phyloP scores from a whole-genome alignment of 1,284 basidiomycete genomes.

The Malassezia japonica region DNA sequence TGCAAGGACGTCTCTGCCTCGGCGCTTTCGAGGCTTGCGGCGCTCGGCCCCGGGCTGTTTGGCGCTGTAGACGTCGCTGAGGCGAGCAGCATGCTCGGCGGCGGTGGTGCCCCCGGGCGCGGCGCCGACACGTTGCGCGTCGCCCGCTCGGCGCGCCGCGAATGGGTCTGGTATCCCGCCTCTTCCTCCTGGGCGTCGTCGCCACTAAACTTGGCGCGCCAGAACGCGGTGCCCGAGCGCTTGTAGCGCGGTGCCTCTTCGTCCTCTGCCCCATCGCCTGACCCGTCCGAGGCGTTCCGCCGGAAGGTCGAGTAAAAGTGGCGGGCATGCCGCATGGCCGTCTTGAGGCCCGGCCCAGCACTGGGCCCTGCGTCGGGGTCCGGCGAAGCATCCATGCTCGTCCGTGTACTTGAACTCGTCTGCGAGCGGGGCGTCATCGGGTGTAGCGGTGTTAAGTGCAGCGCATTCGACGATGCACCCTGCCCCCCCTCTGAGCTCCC shows the following conservation, averaged over 20 bases:
- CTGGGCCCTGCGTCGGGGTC: neutral
- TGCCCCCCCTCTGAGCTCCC: neutral
- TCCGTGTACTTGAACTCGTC: neutral
- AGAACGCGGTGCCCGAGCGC: neutral
- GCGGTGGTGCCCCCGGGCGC: no score
- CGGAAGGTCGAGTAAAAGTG: conserved; percentile 9
- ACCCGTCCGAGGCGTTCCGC: neutral
- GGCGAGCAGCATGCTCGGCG: no score
- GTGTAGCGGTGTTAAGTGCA: neutral
- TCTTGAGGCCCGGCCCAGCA: conserved; percentile 1
- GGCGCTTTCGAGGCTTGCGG: no score
- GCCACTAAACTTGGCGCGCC: neutral
- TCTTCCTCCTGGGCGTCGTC: neutral
- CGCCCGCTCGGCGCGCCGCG: no score
- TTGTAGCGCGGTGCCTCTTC: neutral
- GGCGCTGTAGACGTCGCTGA: no score
- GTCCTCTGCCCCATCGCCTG: neutral
- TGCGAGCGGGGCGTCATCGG: neutral
- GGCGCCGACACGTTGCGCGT: neutral
- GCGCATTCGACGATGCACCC: neutral
- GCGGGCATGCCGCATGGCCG: conserved; percentile 15
- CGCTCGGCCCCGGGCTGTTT: neutral
- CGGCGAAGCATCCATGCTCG: neutral
- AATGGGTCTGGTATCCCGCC: no score
- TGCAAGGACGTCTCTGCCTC: neutral